Evolutionary conservation across 2,329 filamentous ascomycete species (phyloP), one percentile per base, ranked within the genome.

Genomic region (Laburnicola sp.): DNA sequence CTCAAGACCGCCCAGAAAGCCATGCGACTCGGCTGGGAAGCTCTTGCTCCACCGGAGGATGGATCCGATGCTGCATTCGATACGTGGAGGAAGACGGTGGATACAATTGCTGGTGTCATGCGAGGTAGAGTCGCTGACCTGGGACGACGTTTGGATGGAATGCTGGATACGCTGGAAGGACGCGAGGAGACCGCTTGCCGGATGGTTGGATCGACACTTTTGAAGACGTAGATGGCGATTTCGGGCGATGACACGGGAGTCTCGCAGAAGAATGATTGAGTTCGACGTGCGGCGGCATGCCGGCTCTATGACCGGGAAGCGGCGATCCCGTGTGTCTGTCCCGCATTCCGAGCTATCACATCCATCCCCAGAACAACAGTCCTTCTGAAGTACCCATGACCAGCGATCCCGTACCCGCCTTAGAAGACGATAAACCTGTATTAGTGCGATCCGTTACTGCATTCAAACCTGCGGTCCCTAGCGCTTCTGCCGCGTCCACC

Each of bases 101-200:
- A 74, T 39, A 73, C 71, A 11, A 86, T 88, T 68, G 85, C 83
- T 54, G 68, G 72, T 2, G 78, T 85, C 6, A 76, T 97, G 28
- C 84, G 87, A 50, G 76, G 81, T 28, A 88, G 88, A 59, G 84
- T 97, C 30, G 78, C 82, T 10, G 80, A 80, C 31, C 80, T 91
- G 0, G 93, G 90, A 0, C 82, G 82, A 41, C 81, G 85, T 34
- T 79, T 97, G 54, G 94, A 99, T 70, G 83, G 81, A 44, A 91
- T 97, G 82, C 80, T 99, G 10, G 92, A 99, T 72, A 81, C 84
- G 28, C 79, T 97, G 2, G 94, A 97, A 71, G 92, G 91, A 1
- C 80, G 86, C 48, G 80, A 87, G 37, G 94, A 99, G 94, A 99
- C 64, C 90, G 88, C 0, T 76, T 99, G 7, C 94, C 94, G 0